phyloP scores from a whole-genome alignment of 2,329 filamentous ascomycete genomes.

The Sporothrix protearum region DNA sequence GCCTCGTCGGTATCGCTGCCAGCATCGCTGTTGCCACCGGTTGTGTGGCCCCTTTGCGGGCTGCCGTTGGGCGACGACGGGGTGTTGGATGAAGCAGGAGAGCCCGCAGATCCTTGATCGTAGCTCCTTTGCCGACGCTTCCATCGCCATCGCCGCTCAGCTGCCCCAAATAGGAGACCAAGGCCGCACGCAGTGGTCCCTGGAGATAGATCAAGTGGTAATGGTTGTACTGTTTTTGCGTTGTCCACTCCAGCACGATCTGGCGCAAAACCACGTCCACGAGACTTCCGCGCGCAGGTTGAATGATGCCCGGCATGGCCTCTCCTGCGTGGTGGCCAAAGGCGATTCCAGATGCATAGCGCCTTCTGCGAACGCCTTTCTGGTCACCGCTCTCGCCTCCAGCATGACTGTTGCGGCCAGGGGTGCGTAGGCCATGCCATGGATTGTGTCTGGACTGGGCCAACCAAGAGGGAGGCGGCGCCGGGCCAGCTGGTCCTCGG shows the following conservation, averaged over 20 bases:
- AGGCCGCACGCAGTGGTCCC: constrained; percentile 48
- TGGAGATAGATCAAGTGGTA: constrained; percentile 56
- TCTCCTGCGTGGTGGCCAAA: constrained; percentile 9
- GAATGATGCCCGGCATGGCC: constrained; percentile 44
- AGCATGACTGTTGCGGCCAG: neutral
- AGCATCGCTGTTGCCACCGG: constrained; percentile 23
- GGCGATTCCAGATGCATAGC: neutral
- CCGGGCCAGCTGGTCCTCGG: constrained; percentile 55
- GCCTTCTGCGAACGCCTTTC: neutral
- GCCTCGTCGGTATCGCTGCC: constrained; percentile 32
- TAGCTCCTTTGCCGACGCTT: constrained; percentile 39
- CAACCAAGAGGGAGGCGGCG: constrained; percentile 58
- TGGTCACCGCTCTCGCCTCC: neutral
- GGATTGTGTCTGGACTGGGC: constrained; percentile 34
- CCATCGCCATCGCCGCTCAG: constrained; percentile 32
- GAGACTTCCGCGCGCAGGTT: constrained; percentile 47
- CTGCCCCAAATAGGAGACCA: constrained; percentile 51
- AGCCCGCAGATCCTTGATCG: constrained; percentile 48
- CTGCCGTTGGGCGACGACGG: neutral
- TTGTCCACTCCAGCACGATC: constrained; percentile 54
- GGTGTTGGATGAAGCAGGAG: constrained; percentile 41
- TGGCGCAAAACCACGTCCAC: constrained; percentile 49
- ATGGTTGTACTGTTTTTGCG: constrained; percentile 53
- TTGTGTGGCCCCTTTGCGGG: neutral
- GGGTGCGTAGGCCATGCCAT: neutral